Conservation (phyloP, 306 rosid genomes). For the Acacia confusa region DNA sequence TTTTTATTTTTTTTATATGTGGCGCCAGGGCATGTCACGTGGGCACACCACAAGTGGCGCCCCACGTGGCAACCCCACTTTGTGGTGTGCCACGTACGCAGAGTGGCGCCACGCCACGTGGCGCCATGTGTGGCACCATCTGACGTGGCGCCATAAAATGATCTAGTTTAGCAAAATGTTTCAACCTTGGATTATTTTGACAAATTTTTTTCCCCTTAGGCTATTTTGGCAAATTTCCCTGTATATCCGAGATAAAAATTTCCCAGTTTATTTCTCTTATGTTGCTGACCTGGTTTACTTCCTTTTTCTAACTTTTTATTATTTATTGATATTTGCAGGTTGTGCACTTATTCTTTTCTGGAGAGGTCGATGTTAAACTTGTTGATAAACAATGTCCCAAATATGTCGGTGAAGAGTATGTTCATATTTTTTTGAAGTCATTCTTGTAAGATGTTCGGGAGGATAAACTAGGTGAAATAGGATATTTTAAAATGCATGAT, state of each 20-base stretch:
- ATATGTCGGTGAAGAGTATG: neutral
- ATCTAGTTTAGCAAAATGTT: too few species aligned
- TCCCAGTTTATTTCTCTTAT: constrained; percentile 31
- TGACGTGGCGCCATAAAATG: too few species aligned
- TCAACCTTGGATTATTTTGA: too few species aligned
- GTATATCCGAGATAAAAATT: constrained; percentile 50
- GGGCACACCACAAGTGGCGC: too few species aligned
- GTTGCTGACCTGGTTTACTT: constrained; percentile 17
- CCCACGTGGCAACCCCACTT: too few species aligned
- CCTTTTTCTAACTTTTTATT: constrained; percentile 19
- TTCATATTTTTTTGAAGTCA: neutral
- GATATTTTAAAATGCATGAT: neutral
- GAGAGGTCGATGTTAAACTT: constrained; percentile 70
- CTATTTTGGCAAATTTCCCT: too few species aligned
- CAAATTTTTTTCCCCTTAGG: too few species aligned
- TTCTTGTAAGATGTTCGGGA: neutral
- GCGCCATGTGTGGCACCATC: too few species aligned
- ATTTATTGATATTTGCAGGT: constrained; percentile 52
- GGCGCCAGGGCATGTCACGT: too few species aligned
- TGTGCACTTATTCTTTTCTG: constrained; percentile 64
- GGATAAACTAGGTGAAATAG: neutral
- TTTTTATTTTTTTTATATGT: too few species aligned
- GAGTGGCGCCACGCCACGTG: too few species aligned
- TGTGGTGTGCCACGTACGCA: too few species aligned
- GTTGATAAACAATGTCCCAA: constrained; percentile 34